Base-by-base conservation (phyloP, 139 green algal species). In the Volvox africanus region DNA sequence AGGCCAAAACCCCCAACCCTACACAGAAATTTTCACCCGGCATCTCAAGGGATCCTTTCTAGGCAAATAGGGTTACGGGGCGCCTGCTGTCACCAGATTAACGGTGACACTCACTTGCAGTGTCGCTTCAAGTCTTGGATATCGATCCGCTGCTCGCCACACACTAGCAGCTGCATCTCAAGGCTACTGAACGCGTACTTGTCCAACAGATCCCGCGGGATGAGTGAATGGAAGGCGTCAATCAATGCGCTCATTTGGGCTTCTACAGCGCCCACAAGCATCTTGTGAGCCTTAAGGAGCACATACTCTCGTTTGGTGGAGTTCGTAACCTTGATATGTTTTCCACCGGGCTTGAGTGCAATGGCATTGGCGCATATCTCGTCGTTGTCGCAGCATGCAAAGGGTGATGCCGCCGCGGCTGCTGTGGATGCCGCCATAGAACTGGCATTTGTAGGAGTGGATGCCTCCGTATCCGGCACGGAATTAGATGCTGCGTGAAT, bases 111-210 rank as follows among this genome's bases (percentile, higher is more conserved):
- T 88, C 73, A 94, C 92, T 93, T 95, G 93, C 93, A 95, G 80
- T 86, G 68, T 19, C 88, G 83, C 90, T 90, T 85, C 24, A 95
- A 91, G 78, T 95, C 93, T 79, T 92, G 77, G 33, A 95, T 86
- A 80, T 95, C 93, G 33, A 95, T 93, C 44, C 88, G 91, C 92
- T 95, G 94, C 91, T 96, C 94, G 3, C 94, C 94, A 84, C 94
- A 96, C 28, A 96, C 94, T 84, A 96, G 92, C 80, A 95, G 93
- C 94, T 95, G 94, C 93, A 96, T 92, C 91, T 96, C 97, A 81
- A 98, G 92, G 86, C 96, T 94, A 68, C 95, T 97, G 93, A 99
- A 97, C 22, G 61, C 68, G 92, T 97, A 98, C 86, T 92, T 96
- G 32, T 96, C 97, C 93, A 96, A 32, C 78, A 96, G 91, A 73